These are phyloP conservation scores for Saccharomycopsis synnaedendra DNA, from an alignment of 805 yeast genomes.

Conservation along the genomic window DNA sequence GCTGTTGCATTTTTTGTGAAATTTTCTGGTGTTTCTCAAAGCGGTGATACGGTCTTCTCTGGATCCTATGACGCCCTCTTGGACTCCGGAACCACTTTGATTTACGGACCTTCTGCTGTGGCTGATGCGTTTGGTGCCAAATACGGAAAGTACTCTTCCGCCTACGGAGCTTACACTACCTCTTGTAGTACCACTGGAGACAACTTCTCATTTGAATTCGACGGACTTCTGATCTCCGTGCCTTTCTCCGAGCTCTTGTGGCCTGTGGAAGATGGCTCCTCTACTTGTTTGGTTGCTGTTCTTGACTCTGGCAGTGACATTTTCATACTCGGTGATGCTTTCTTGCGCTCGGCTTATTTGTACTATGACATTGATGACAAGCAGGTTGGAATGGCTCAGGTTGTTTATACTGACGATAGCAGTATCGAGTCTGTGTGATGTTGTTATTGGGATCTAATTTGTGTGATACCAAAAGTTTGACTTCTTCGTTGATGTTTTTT, in stretches of 20 bases:
- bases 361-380: slow-evolving; percentile 41
- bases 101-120: slow-evolving; percentile 30
- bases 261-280: slow-evolving; percentile 21
- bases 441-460: neutral
- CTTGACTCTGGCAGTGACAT: slow-evolving; percentile 24
- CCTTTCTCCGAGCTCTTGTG: slow-evolving; percentile 16
- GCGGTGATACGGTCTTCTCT: slow-evolving; percentile 19
- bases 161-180: slow-evolving; percentile 17
- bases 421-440: slow-evolving; percentile 33
- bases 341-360: slow-evolving; percentile 40
- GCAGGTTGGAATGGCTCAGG: slow-evolving; percentile 37
- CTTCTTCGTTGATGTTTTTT: too few relatives aligned
- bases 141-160: slow-evolving; percentile 24
- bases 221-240: slow-evolving; percentile 21
- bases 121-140: slow-evolving; percentile 21
- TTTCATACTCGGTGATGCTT: slow-evolving; percentile 42
- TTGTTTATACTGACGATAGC: slow-evolving; percentile 23
- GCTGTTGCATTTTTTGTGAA: slow-evolving; percentile 34
- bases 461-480: too few relatives aligned
- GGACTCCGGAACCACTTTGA: slow-evolving; percentile 33
- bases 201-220: slow-evolving; percentile 36
- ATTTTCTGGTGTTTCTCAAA: slow-evolving; percentile 32
- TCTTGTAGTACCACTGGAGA: slow-evolving; percentile 22
- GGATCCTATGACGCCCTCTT: slow-evolving; percentile 28
- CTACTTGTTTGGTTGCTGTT: slow-evolving; percentile 35